Conservation (phyloP, 768 basidiomycete genomes). For the Trametes cubensis region DNA sequence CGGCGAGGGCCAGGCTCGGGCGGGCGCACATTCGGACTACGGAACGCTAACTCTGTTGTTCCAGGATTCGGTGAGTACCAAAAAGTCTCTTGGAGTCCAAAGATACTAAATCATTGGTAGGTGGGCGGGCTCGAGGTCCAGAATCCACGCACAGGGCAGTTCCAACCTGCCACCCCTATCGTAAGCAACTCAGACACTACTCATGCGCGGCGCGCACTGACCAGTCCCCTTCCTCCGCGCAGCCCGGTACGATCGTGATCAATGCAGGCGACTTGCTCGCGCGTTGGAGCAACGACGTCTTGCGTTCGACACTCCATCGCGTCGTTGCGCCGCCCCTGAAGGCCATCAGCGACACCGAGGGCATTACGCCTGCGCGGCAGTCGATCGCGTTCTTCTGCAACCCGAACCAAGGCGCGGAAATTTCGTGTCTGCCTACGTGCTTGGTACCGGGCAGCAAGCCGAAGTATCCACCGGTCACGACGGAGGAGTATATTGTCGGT, state of each 20-base stretch:
- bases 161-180: conserved; percentile 74
- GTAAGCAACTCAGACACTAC: conserved; percentile 44
- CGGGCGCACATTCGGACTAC: conserved; percentile 78
- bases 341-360: conserved; percentile 50
- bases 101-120: conserved; percentile 29
- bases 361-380: conserved; percentile 66
- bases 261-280: conserved; percentile 82
- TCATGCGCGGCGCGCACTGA: neutral
- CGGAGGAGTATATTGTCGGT: conserved; percentile 78
- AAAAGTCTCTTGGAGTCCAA: neutral
- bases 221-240: neutral
- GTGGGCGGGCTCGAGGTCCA: conserved; percentile 84
- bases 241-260: conserved; percentile 82
- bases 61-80: conserved; percentile 47
- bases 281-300: conserved; percentile 81
- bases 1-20: conserved; percentile 72
- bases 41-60: conserved; percentile 18
- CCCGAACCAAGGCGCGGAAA: conserved; percentile 68
- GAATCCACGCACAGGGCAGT: conserved; percentile 74
- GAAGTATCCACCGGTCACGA: conserved; percentile 72
- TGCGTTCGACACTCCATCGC: conserved; percentile 80
- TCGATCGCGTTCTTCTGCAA: conserved; percentile 90
- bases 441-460: conserved; percentile 49
- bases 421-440: conserved; percentile 73
- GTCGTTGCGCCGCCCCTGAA: conserved; percentile 72